Conservation (phyloP, 768 basidiomycete species). For the Phaeolepiota aurea region DNA sequence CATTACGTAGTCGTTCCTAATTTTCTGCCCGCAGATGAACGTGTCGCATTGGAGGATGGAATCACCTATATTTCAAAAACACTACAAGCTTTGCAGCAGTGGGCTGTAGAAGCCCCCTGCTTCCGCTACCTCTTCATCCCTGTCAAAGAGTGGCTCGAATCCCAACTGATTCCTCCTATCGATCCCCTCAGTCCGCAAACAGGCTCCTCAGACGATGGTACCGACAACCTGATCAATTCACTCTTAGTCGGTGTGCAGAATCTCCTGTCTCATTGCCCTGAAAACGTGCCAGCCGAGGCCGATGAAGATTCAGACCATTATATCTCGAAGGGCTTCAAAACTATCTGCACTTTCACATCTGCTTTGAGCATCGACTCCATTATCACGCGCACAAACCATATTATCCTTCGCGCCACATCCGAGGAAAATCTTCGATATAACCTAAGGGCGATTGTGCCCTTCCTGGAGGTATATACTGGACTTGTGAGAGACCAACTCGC, state of each 20-base stretch:
- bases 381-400: constrained; percentile 25
- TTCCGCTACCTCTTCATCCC: constrained; percentile 20
- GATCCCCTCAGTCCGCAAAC: not conserved
- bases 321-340: constrained; percentile 38
- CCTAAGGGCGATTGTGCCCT: constrained; percentile 56
- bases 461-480: constrained; percentile 56
- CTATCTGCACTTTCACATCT: constrained; percentile 35
- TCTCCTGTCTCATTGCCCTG: constrained; percentile 34
- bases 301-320: constrained; percentile 37
- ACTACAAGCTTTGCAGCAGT: not conserved
- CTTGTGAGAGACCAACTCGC: constrained; percentile 53
- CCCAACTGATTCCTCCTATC: constrained; percentile 13
- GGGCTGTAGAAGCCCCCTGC: not conserved
- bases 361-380: constrained; percentile 41
- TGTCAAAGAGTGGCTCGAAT: constrained; percentile 20
- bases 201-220: constrained; percentile 11
- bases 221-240: constrained; percentile 44
- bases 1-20: too few species aligned
- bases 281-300: constrained; percentile 12
- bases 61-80: not conserved
- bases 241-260: constrained; percentile 63
- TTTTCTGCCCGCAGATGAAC: too few species aligned
- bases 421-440: constrained; percentile 20
- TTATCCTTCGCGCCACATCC: constrained; percentile 30
- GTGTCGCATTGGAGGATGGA: too few species aligned